Percentiles rank a stretch among this genome's conserved stretches.
These are phyloP conservation scores for Pestalotiopsis sp. DNA, from an alignment of 2,329 filamentous ascomycete species.

Conservation along the genomic window DNA sequence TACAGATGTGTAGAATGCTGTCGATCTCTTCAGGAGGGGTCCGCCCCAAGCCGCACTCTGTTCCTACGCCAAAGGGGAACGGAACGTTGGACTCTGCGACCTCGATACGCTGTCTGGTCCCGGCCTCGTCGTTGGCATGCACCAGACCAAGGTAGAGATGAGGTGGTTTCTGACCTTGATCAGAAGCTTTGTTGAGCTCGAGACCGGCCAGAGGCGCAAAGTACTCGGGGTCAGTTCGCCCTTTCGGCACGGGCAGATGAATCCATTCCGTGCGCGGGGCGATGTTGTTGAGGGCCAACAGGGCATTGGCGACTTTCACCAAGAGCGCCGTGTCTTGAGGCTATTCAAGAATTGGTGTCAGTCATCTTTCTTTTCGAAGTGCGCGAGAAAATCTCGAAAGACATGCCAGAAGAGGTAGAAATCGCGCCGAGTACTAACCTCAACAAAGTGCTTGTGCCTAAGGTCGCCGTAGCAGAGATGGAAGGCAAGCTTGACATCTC, in stretches of 20 bases:
- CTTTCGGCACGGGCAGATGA: constrained; percentile 28
- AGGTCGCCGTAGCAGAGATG: constrained; percentile 29
- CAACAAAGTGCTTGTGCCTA: constrained; percentile 24
- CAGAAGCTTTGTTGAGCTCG: constrained; percentile 14
- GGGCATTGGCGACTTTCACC: constrained; percentile 20
- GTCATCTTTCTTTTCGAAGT: background rate
- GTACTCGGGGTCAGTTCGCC: constrained; percentile 23
- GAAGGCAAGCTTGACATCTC: constrained; percentile 24
- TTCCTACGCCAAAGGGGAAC: constrained; percentile 26
- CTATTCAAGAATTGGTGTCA: background rate
- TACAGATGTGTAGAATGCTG: constrained; percentile 24
- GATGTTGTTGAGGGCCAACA: constrained; percentile 22
- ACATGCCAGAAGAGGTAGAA: constrained; percentile 17
- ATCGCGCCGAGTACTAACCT: constrained; percentile 4
- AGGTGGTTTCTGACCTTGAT: constrained; percentile 18
- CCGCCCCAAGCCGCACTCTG: constrained; percentile 27
- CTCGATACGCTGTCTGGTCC: constrained; percentile 26
- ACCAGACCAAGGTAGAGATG: constrained; percentile 25
- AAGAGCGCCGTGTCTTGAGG: background rate
- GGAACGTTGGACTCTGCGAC: constrained; percentile 21
- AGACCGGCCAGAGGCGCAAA: constrained; percentile 22
- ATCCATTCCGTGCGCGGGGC: constrained; percentile 24
- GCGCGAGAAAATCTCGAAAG: background rate
- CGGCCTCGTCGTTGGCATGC: constrained; percentile 25
- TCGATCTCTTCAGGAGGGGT: constrained; percentile 27